phyloP scores from a whole-genome alignment of 192 early-diverging fungal species.

The Backusella psychrophila region DNA sequence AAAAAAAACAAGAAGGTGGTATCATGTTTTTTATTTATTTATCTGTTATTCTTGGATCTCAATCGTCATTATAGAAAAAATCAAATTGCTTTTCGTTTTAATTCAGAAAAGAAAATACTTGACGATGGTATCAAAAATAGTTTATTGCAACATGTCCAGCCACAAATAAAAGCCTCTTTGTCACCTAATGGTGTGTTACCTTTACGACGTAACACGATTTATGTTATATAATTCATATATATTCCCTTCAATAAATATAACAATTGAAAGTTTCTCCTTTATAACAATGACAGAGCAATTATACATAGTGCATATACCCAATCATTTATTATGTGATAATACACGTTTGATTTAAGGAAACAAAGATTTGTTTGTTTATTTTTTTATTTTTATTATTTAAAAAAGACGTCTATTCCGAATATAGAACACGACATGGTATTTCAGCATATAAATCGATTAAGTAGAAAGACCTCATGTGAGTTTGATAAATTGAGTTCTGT shows the following conservation, averaged over 20 bases:
- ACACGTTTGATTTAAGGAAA: background rate
- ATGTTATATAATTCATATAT: background rate
- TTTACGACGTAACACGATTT: background rate
- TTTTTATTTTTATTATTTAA: background rate
- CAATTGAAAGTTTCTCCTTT: background rate
- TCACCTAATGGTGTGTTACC: background rate
- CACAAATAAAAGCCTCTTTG: background rate
- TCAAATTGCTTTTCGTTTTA: background rate
- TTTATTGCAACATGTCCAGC: background rate
- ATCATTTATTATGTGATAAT: background rate
- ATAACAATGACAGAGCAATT: background rate
- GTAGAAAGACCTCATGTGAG: slow-evolving; percentile 1
- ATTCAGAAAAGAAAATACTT: background rate
- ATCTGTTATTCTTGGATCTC: background rate
- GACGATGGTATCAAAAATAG: background rate
- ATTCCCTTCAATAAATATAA: background rate
- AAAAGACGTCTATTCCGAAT: background rate
- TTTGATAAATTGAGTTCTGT: background rate
- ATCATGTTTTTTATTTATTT: background rate
- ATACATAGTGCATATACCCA: background rate
- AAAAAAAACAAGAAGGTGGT: background rate
- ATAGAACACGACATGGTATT: background rate
- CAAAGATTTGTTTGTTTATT: background rate
- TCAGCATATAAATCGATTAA: background rate
- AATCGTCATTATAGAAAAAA: background rate